Evolutionary conservation across 176 grass and related monocot genomes (phyloP).

Genomic region (Chrysopogon serrulatus): DNA sequence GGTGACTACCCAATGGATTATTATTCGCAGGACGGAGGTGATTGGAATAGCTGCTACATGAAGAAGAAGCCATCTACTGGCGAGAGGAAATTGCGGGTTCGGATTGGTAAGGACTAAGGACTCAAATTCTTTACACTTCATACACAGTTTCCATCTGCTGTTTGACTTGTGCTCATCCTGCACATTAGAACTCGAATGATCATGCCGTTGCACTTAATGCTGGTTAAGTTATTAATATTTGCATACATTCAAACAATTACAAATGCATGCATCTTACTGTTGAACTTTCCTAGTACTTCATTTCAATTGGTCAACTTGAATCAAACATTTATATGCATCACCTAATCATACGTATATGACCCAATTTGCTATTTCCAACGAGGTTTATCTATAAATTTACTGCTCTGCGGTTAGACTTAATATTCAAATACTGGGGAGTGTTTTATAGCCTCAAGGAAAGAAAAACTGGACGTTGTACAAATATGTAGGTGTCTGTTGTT

Average conservation of each 20-base stretch:
- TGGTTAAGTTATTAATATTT: not conserved
- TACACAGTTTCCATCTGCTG: not conserved
- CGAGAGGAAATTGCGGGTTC: conserved; percentile 33
- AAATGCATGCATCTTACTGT: not conserved
- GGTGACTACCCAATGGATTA: conserved; percentile 92
- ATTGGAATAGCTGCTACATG: conserved; percentile 94
- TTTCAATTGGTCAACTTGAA: not conserved
- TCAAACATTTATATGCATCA: not conserved
- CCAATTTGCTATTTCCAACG: not conserved
- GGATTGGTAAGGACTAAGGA: conserved; percentile 39
- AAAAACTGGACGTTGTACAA: not conserved
- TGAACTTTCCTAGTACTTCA: not conserved
- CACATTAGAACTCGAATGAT: not conserved
- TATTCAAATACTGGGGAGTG: not conserved
- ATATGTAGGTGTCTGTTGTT: not conserved
- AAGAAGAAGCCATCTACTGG: conserved; percentile 56
- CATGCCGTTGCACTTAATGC: not conserved
- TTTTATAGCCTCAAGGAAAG: not conserved
- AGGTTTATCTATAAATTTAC: not conserved
- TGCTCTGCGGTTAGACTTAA: not conserved
- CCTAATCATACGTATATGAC: not conserved
- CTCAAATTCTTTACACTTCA: not conserved
- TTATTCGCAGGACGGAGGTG: conserved; percentile 86
- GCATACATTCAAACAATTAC: not conserved
- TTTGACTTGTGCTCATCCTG: not conserved